Evolutionary conservation across 23 red algal genomes (phyloP).

Genomic region (Gracilaria gracilis): DNA sequence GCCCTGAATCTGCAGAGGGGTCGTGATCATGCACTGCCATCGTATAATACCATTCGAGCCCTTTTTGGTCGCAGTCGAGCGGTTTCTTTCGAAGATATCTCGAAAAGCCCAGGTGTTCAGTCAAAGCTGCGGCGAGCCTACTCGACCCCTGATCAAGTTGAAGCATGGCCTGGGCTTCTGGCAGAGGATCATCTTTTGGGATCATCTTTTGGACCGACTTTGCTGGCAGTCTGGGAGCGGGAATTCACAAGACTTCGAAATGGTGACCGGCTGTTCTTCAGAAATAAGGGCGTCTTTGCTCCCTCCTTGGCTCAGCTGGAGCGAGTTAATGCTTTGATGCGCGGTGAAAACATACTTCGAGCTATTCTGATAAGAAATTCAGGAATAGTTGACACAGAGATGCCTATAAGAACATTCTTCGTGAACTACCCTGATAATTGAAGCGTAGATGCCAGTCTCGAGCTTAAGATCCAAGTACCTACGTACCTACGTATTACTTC

Average conservation of each 20-base stretch:
- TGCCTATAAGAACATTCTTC: conserved; percentile 15
- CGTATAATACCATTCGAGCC: conserved; percentile 36
- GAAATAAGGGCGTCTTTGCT: conserved; percentile 7
- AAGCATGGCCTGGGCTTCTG: conserved; percentile 52
- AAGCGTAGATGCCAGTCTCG: too few species aligned
- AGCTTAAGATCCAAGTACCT: too few species aligned
- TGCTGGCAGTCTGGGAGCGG: conserved; percentile 24
- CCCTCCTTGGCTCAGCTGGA: background rate
- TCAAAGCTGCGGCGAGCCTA: conserved; percentile 10
- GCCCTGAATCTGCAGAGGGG: conserved; percentile 72
- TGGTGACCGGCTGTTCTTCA: conserved; percentile 64
- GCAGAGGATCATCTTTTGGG: conserved; percentile 40
- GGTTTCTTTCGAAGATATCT: conserved; percentile 26
- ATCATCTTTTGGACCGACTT: conserved; percentile 32
- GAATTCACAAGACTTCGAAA: conserved; percentile 57
- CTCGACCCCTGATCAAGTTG: conserved; percentile 6
- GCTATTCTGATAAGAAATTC: conserved; percentile 13
- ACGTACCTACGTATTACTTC: background rate
- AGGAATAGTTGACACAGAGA: background rate
- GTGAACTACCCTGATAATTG: background rate
- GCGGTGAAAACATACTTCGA: background rate
- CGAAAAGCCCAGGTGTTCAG: background rate
- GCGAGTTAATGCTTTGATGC: background rate
- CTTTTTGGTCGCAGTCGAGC: background rate
- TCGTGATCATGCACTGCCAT: conserved; percentile 61